These are phyloP conservation scores for Stylonectria norvegica DNA, from an alignment of 2,329 filamentous ascomycete genomes.

Conservation along the genomic window DNA sequence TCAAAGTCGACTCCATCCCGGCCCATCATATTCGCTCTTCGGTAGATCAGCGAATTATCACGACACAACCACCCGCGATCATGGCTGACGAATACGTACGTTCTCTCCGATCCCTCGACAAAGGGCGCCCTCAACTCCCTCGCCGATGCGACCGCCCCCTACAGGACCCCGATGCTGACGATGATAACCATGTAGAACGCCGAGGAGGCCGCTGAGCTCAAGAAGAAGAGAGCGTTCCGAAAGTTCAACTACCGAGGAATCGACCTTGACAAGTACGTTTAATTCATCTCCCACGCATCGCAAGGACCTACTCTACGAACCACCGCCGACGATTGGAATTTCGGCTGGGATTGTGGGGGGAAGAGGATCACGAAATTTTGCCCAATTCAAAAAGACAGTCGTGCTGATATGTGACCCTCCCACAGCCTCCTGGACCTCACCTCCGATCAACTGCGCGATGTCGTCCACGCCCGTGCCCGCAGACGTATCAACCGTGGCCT, in stretches of 20 bases:
- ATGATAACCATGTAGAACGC: slow-evolving; percentile 66
- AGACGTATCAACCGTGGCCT: slow-evolving; percentile 99
- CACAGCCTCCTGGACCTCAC: slow-evolving; percentile 94
- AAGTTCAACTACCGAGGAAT: slow-evolving; percentile 99
- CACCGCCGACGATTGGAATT: slow-evolving; percentile 26
- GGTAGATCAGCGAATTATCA: slow-evolving; percentile 44
- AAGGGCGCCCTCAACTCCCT: slow-evolving; percentile 22
- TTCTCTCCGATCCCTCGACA: slow-evolving; percentile 31
- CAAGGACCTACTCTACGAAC: too few species aligned
- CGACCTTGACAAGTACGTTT: slow-evolving; percentile 95
- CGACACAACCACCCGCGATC: slow-evolving; percentile 48
- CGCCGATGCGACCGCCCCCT: slow-evolving; percentile 27
- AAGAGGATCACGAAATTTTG: neutral
- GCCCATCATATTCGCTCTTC: slow-evolving; percentile 41
- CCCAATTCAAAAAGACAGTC: slow-evolving; percentile 13
- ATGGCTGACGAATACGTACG: slow-evolving; percentile 94
- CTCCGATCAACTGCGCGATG: slow-evolving; percentile 97
- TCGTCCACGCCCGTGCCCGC: slow-evolving; percentile 97
- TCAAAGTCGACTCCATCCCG: slow-evolving; percentile 35
- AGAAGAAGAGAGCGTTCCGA: slow-evolving; percentile 99
- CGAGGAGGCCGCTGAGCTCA: slow-evolving; percentile 98
- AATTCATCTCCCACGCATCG: slow-evolving; percentile 8
- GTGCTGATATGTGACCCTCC: slow-evolving; percentile 21
- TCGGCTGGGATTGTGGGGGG: slow-evolving; percentile 9
- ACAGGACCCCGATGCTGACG: slow-evolving; percentile 20